phyloP scores from a whole-genome alignment of 352 stramenopile genomes.

The Pythium dissimile region DNA sequence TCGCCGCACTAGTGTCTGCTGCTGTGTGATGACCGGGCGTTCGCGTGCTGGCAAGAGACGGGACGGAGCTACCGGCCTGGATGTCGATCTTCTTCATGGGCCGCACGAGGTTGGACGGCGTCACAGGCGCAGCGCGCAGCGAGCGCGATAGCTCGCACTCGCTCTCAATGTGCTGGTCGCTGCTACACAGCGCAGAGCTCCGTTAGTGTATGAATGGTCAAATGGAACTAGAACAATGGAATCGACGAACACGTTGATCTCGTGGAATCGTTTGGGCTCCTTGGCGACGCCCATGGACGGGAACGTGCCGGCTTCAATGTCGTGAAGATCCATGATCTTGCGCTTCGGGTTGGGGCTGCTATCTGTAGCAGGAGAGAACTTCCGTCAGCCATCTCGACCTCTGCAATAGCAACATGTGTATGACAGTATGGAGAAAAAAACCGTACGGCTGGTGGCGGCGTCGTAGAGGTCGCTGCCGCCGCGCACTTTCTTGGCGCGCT shows the following conservation, averaged over 20 bases:
- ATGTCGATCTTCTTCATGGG: constrained; percentile 65
- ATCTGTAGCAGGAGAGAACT: constrained; percentile 5
- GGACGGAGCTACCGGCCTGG: constrained; percentile 7
- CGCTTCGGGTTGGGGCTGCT: constrained; percentile 72
- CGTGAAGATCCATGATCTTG: constrained; percentile 51
- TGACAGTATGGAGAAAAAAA: not conserved
- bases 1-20: too few relatives aligned
- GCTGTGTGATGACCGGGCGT: too few relatives aligned
- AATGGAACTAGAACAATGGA: too few relatives aligned
- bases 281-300: constrained; percentile 33
- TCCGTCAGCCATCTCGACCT: not conserved
- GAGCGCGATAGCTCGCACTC: constrained; percentile 1
- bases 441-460: constrained; percentile 15
- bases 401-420: not conserved
- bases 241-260: constrained; percentile 26
- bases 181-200: not conserved
- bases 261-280: constrained; percentile 59
- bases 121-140: constrained; percentile 24
- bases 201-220: too few relatives aligned
- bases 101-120: constrained; percentile 51
- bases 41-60: not conserved
- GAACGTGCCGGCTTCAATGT: constrained; percentile 33
- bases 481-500: constrained; percentile 30
- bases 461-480: constrained; percentile 30
- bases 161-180: not conserved